Percentiles rank a stretch among this genome's conserved stretches.
phyloP scores from a whole-genome alignment of 179 eudicot species.

The Spinacia oleracea region DNA sequence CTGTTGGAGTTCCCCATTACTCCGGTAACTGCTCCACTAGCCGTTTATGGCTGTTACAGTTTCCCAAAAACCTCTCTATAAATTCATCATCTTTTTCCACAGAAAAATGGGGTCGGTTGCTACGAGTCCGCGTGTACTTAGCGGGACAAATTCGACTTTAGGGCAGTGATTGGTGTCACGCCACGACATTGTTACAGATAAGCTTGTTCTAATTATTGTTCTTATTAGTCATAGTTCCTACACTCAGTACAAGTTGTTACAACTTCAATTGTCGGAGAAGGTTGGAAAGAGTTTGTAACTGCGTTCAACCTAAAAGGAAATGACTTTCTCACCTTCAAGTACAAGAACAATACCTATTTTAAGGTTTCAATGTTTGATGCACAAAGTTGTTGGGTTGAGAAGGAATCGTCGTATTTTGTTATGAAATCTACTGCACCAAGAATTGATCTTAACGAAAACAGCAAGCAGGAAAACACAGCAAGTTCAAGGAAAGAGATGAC shows the following conservation, averaged over 20 bases:
- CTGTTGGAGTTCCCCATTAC: too few species aligned
- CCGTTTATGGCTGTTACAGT: too few species aligned
- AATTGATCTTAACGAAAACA: background rate
- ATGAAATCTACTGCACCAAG: background rate
- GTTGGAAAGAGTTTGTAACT: constrained; percentile 10
- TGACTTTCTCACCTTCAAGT: background rate
- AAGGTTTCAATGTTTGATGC: background rate
- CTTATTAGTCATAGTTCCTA: too few species aligned
- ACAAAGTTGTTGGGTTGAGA: constrained; percentile 12
- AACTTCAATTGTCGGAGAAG: constrained; percentile 5
- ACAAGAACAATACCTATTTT: background rate
- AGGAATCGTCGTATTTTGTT: constrained; percentile 10
- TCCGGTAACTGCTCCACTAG: too few species aligned
- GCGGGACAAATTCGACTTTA: too few species aligned
- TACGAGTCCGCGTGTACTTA: too few species aligned
- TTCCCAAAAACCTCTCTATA: too few species aligned
- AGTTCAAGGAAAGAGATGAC: background rate
- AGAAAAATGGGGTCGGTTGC: too few species aligned
- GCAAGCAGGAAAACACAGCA: background rate
- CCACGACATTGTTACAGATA: too few species aligned
- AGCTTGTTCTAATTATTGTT: too few species aligned
- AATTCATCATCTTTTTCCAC: too few species aligned
- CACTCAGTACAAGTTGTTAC: background rate
- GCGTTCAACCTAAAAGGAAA: background rate
- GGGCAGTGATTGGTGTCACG: too few species aligned